Evolutionary conservation across 768 basidiomycete genomes (phyloP), one percentile per base, ranked within the genome.

Genomic region (Hygrocybe coccinea): DNA sequence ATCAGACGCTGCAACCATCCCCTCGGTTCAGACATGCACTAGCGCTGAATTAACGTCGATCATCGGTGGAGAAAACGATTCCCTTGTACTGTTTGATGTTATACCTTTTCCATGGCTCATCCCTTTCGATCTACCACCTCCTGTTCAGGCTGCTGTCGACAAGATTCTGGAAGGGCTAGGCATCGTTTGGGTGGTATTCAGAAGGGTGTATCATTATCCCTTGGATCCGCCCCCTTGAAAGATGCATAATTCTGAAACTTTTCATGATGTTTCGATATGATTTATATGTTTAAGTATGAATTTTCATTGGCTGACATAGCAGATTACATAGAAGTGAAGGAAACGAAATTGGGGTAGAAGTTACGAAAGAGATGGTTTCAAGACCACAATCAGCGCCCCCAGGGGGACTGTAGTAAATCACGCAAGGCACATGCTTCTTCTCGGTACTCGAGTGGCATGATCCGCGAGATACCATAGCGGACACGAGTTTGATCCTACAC

Each of bases 401-500:
- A 88, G n/a, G 71, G 64, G 8, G 79, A 79, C 52, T 77, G 76
- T 56, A 95, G 75, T 46, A 81, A 67, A 54, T 87, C 81, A 29
- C 79, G 74, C 56, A 92, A 72, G 21, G 74, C 65, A 46, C 76
- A 74, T 8, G 79, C 83, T 69, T 86, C 91, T 67, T 80, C 83
- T 53, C 76, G 76, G 66, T 86, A 95, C 64, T 95, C 80, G 38
- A 91, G 66, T 14, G 76, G 72, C 43, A 67, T 70, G 10, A 91
- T 86, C 51, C 78, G 81, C 49, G 84, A 80, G 63, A 94, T 87
- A 3, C 87, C 88, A 64, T 93, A 95, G 36, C 91, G 83, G 45
- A 91, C 83, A 21, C 94, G 86, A 2, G 80, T 79, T 65, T 79
- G 79, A n/a, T 91, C 91, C 92, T 95, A 58, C 10, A 54, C 47